A percentile compares a stretch with the other conserved stretches of the same genome.
Conservation (phyloP, 139 green algal species). For the Trebouxia sp. region DNA sequence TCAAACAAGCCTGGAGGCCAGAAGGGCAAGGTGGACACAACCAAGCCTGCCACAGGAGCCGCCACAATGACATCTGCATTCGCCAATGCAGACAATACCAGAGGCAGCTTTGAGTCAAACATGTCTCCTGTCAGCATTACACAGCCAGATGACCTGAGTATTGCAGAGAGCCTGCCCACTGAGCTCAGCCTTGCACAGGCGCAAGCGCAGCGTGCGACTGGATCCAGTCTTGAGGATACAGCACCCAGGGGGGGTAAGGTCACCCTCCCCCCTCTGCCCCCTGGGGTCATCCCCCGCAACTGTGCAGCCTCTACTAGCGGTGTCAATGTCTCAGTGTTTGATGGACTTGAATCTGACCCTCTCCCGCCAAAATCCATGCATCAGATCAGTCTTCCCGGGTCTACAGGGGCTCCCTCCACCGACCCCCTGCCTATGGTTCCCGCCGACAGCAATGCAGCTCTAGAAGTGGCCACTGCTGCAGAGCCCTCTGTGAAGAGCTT, state of each 20-base stretch:
- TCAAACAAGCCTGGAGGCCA: constrained; percentile 11
- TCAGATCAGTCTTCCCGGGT: constrained; percentile 17
- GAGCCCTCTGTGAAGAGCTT: no score
- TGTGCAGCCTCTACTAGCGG: constrained; percentile 14
- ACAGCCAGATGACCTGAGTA: background rate
- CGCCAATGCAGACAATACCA: background rate
- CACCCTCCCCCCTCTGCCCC: constrained; percentile 14
- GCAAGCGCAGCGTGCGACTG: background rate
- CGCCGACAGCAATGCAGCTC: constrained; percentile 2
- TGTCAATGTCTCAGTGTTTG: constrained; percentile 1
- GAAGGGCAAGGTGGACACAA: background rate
- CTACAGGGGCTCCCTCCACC: constrained; percentile 2
- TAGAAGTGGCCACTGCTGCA: background rate
- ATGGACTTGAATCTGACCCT: background rate
- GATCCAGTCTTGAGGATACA: background rate
- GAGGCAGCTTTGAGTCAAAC: background rate
- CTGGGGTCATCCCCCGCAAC: constrained; percentile 5
- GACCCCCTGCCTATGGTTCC: background rate
- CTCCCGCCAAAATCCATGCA: constrained; percentile 2
- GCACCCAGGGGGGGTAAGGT: constrained; percentile 20
- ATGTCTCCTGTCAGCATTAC: background rate
- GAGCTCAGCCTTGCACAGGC: constrained; percentile 15
- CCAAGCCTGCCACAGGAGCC: background rate
- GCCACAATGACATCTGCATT: background rate
- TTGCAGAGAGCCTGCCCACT: constrained; percentile 6